These are phyloP conservation scores for Plasmodium knowlesi DNA, from an alignment of 169 alveolate species.

Conservation along the genomic window DNA sequence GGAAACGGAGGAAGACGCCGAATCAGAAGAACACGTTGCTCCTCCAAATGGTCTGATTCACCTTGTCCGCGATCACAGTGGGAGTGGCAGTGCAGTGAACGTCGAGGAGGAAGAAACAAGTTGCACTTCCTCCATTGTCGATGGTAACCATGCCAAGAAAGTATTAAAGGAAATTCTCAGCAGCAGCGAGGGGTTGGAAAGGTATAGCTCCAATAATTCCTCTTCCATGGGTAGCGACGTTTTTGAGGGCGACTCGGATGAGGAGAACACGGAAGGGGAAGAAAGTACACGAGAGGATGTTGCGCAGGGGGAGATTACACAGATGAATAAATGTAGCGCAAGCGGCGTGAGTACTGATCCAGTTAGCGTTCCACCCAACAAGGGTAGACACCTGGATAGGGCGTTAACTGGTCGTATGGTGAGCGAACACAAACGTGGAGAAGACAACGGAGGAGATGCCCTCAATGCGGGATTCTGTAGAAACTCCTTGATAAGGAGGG, in stretches of 20 bases:
- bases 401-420: background rate
- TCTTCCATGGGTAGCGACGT: conserved; percentile 45
- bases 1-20: no score
- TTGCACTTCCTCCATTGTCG: conserved; percentile 8
- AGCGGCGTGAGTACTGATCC: background rate
- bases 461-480: background rate
- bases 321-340: background rate
- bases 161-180: background rate
- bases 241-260: conserved; percentile 22
- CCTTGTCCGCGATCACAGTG: background rate
- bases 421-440: background rate
- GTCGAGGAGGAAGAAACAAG: conserved; percentile 21
- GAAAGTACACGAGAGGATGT: background rate
- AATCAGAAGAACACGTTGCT: background rate
- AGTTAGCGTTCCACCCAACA: background rate
- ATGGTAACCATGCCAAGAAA: conserved; percentile 1
- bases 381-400: background rate
- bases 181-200: background rate
- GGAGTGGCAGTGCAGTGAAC: background rate
- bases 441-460: background rate
- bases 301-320: background rate
- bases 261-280: background rate
- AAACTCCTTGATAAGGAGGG: background rate
- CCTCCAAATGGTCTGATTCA: background rate
- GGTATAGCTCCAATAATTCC: background rate